These are phyloP conservation scores for Panicum virgatum DNA, from an alignment of 202 grass and related monocot genomes.

Conservation along the genomic window DNA sequence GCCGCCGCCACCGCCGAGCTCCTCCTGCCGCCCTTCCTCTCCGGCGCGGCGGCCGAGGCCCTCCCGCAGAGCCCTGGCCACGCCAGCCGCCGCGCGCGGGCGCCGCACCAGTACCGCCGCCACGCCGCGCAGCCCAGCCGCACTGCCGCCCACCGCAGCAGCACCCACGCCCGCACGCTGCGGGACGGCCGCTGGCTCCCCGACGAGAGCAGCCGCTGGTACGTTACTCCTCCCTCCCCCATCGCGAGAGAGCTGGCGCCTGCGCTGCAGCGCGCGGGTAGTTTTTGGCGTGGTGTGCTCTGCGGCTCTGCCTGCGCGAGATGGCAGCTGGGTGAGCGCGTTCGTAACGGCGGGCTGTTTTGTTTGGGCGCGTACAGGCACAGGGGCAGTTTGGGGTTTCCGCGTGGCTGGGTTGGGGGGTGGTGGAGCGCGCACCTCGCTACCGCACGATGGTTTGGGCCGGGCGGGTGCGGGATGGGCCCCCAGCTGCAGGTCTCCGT, in stretches of 20 bases:
- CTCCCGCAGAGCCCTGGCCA: constrained; percentile 36
- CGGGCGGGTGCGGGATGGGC: background rate
- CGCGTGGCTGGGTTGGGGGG: background rate
- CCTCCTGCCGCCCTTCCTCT: constrained; percentile 35
- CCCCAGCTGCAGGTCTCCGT: background rate
- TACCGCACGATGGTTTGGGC: constrained; percentile 11
- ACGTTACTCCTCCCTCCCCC: constrained; percentile 30
- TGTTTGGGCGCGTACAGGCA: background rate
- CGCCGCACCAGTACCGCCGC: constrained; percentile 14
- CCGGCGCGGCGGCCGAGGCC: background rate
- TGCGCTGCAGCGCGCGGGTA: too few species aligned
- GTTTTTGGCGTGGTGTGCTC: too few species aligned
- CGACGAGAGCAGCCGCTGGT: constrained; percentile 32
- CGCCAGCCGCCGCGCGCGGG: constrained; percentile 29
- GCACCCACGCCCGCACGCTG: constrained; percentile 29
- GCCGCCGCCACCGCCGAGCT: background rate
- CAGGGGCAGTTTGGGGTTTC: constrained; percentile 19
- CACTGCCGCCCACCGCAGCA: constrained; percentile 43
- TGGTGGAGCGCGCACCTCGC: background rate
- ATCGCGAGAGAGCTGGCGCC: constrained; percentile 9
- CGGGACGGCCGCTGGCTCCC: background rate
- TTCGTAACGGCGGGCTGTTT: background rate
- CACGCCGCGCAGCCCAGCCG: constrained; percentile 30
- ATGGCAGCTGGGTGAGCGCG: background rate
- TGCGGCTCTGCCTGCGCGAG: background rate